These are phyloP conservation scores for Cercospora sojina DNA, from an alignment of 2,329 filamentous ascomycete genomes.

Conservation along the genomic window DNA sequence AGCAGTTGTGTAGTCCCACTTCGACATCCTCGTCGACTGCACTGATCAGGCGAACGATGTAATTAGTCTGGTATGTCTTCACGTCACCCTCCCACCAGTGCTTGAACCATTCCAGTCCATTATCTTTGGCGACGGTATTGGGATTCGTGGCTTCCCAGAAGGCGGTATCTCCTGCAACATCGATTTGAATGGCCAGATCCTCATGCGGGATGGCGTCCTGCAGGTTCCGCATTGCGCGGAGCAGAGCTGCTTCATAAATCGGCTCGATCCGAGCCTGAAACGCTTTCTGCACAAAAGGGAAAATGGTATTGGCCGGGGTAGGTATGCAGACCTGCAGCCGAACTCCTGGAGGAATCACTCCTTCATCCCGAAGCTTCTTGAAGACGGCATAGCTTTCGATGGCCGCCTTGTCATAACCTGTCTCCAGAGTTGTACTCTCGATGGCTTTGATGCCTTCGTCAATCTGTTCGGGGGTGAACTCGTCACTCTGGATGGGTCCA, in stretches of 20 bases:
- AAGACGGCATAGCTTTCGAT: slow-evolving; percentile 40
- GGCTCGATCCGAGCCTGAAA: slow-evolving; percentile 37
- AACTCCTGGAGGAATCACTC: slow-evolving; percentile 33
- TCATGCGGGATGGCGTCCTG: slow-evolving; percentile 37
- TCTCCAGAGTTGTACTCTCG: slow-evolving; percentile 24
- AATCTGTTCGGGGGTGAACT: slow-evolving; percentile 26
- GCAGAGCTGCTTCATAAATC: slow-evolving; percentile 38
- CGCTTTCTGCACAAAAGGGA: slow-evolving; percentile 30
- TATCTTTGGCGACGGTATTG: slow-evolving; percentile 17
- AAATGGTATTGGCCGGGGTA: slow-evolving; percentile 32
- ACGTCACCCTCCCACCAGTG: slow-evolving; percentile 40
- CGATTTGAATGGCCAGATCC: slow-evolving; percentile 42
- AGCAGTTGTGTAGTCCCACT: slow-evolving; percentile 51
- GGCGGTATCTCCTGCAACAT: slow-evolving; percentile 39
- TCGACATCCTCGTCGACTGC: slow-evolving; percentile 41
- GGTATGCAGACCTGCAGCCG: slow-evolving; percentile 41
- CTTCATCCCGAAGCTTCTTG: slow-evolving; percentile 33
- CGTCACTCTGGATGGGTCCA: slow-evolving; percentile 19
- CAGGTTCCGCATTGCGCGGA: slow-evolving; percentile 33
- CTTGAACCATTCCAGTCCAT: slow-evolving; percentile 27
- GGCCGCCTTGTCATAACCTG: slow-evolving; percentile 38
- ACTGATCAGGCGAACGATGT: slow-evolving; percentile 36
- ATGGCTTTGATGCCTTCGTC: slow-evolving; percentile 27
- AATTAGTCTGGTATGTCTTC: slow-evolving; percentile 39
- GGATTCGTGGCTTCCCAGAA: slow-evolving; percentile 33